These are phyloP conservation scores for Solanum hybrid DNA, from an alignment of 305 asterid genomes.

Conservation along the genomic window DNA sequence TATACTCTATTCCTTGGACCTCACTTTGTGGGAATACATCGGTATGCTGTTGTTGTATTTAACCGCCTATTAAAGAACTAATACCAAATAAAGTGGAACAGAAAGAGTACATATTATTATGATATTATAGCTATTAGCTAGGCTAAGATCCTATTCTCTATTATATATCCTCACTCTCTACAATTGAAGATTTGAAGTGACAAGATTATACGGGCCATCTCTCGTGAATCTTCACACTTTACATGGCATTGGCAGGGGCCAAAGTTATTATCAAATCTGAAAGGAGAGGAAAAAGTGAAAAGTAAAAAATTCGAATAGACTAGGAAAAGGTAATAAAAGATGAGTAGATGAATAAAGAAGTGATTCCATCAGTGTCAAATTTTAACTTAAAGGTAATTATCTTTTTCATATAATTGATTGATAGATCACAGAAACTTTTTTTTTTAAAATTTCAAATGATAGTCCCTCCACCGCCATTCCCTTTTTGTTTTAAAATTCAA, in stretches of 20 bases:
- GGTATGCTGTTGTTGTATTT: background rate
- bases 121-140: background rate
- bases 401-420: slow-evolving; percentile 32
- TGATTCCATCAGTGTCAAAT: background rate
- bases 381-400: slow-evolving; percentile 10
- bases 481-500: slow-evolving; percentile 18
- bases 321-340: background rate
- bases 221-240: background rate
- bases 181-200: background rate
- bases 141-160: background rate
- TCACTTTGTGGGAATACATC: background rate
- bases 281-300: background rate
- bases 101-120: background rate
- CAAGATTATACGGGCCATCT: background rate
- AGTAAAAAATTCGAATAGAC: background rate
- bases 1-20: background rate
- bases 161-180: background rate
- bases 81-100: background rate
- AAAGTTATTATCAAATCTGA: background rate
- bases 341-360: background rate
- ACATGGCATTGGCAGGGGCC: background rate
- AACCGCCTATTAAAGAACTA: background rate
- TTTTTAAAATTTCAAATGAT: background rate
- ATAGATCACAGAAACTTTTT: slow-evolving; percentile 11
- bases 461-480: slow-evolving; percentile 12